phyloP scores from a whole-genome alignment of 768 basidiomycete species.

The Mycena albidolilacea region DNA sequence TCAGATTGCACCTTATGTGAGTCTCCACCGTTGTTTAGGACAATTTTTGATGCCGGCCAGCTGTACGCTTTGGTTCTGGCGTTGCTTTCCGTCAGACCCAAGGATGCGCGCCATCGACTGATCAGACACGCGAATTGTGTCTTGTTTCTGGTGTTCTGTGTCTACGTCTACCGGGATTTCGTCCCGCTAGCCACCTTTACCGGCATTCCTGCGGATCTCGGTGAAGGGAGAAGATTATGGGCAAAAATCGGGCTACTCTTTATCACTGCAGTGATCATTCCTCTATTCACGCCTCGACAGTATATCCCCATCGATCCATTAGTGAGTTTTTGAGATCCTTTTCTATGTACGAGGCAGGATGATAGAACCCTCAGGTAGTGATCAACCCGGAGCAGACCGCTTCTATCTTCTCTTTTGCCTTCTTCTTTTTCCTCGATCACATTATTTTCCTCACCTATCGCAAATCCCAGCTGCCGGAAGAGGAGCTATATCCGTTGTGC shows the following conservation, averaged over 20 bases:
- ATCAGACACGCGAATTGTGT: constrained; percentile 55
- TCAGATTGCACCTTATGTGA: constrained; percentile 34
- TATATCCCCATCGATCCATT: constrained; percentile 69
- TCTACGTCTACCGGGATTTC: constrained; percentile 70
- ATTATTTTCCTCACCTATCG: constrained; percentile 60
- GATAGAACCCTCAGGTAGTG: background rate
- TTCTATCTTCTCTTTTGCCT: constrained; percentile 58
- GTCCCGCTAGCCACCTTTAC: constrained; percentile 71
- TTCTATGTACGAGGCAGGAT: background rate
- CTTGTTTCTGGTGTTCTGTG: constrained; percentile 50
- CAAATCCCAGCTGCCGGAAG: constrained; percentile 60
- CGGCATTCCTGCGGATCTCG: constrained; percentile 60
- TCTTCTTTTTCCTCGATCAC: constrained; percentile 69
- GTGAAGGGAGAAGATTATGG: constrained; percentile 66
- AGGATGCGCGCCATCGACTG: constrained; percentile 51
- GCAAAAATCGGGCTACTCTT: constrained; percentile 60
- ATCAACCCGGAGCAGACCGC: constrained; percentile 66
- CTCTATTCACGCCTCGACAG: constrained; percentile 65
- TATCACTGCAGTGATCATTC: constrained; percentile 62
- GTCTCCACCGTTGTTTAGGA: background rate
- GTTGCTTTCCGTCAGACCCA: constrained; percentile 54
- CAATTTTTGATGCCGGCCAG: constrained; percentile 39
- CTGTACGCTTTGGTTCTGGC: constrained; percentile 60
- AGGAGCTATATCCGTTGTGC: constrained; percentile 73
- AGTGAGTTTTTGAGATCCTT: constrained; percentile 44